Base-by-base conservation (phyloP, 148 eudicot genomes). In the Fagopyrum esculentum region DNA sequence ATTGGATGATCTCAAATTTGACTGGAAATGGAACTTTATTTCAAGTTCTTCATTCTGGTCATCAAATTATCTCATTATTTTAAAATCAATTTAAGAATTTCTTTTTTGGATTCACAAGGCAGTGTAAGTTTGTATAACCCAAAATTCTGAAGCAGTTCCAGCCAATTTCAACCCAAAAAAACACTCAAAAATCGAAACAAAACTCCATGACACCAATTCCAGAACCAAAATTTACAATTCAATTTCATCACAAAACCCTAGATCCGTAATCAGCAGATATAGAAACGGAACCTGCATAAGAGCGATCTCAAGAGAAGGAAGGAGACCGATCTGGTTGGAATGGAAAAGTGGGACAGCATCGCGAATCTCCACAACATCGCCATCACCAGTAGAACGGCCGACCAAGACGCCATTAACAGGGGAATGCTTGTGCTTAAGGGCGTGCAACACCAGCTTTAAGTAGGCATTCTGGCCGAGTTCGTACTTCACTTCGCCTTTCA, bases 331-430 rank as follows among this genome's bases (percentile, higher is more conserved):
- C 64, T 59, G 64, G 64, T 59, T 59, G 64, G 64, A 59, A 30
- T 59, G 64, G 64, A 22, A 59, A 59, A 59, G 64, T 29, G 64
- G 64, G 64, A 59, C 64, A 8, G 64, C 64, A 11, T 59, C 64
- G 35, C 35, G 64, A 30, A 59, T 59, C 64, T 59, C 64, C 29
- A 46, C 47, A n/a, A 26, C 72, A 16, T 69, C 74, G 5, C 64
- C 81, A 30, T 59, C 64, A 43, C 43, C 43, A 76, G 84, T 78
- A 74, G 77, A 59, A 22, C 64, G 64, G 35, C 64, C 64, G 64
- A 59, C 22, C 73, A 70, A 70, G 49, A 43, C 73, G 50, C 51
- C 73, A 70, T 45, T 70, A 10, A 45, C 73, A n/a, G 73, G 50
- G 49, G 49, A 70, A 9, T 50, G 3, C 52, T 70, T 70, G 73